These are phyloP conservation scores for Aspergillus sp. DNA, from an alignment of 2,329 filamentous ascomycete genomes.

Conservation along the genomic window DNA sequence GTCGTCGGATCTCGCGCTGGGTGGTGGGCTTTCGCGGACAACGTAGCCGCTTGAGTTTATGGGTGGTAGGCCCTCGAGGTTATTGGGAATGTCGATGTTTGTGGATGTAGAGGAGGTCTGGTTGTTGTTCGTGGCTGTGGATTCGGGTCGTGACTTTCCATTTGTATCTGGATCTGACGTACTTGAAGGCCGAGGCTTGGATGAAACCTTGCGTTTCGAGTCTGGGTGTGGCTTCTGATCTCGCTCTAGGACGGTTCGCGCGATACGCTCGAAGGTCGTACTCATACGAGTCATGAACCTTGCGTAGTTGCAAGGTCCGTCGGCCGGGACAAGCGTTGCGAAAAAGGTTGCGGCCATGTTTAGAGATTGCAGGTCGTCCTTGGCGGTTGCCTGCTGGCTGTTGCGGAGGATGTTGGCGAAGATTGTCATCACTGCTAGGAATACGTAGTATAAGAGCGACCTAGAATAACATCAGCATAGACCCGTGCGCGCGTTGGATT, in stretches of 20 bases:
- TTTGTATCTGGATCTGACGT: conserved; percentile 23
- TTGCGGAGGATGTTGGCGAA: conserved; percentile 95
- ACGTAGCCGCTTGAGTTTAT: conserved; percentile 41
- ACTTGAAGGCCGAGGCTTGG: conserved; percentile 8
- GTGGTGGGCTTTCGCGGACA: conserved; percentile 32
- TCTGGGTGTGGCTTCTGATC: conserved; percentile 70
- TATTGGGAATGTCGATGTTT: conserved; percentile 27
- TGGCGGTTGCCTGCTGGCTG: conserved; percentile 77
- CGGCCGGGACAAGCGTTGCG: conserved; percentile 74
- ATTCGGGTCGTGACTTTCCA: conserved; percentile 2
- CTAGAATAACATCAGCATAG: conserved; percentile 37
- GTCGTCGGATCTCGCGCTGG: not conserved
- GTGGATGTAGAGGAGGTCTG: conserved; percentile 12
- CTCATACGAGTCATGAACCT: conserved; percentile 89
- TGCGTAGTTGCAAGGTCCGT: conserved; percentile 82
- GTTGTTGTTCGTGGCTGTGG: conserved; percentile 15
- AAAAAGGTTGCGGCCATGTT: conserved; percentile 87
- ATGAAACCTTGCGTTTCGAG: conserved; percentile 28
- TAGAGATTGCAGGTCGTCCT: conserved; percentile 84
- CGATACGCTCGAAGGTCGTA: conserved; percentile 89
- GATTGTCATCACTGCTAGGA: conserved; percentile 86
- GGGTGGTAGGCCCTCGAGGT: conserved; percentile 36
- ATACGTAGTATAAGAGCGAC: conserved; percentile 92
- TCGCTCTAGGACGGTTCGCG: conserved; percentile 82
- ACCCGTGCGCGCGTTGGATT: not conserved